These are phyloP conservation scores for Colletotrichum sp. DNA, from an alignment of 2,329 filamentous ascomycete species.

Conservation along the genomic window DNA sequence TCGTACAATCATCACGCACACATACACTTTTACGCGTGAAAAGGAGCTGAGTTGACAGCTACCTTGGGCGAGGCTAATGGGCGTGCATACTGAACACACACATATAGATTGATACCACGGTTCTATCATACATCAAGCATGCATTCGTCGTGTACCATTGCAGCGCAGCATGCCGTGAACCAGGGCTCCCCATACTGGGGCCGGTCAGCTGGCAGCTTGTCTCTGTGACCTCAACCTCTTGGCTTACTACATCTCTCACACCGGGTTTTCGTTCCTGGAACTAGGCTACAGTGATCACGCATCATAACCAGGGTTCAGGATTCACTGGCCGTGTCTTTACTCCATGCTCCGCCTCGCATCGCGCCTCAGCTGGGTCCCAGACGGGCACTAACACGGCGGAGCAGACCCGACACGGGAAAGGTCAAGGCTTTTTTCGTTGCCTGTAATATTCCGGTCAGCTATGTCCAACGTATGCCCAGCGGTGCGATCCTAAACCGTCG, in stretches of 20 bases:
- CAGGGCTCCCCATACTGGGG: neutral
- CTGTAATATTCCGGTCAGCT: neutral
- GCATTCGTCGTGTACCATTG: neutral
- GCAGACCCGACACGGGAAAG: neutral
- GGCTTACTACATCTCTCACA: neutral
- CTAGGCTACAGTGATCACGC: neutral
- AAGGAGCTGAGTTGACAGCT: neutral
- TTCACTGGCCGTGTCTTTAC: neutral
- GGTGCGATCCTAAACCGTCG: neutral
- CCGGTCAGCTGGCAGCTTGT: neutral
- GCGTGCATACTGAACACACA: neutral
- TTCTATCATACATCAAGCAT: neutral
- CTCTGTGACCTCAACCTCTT: neutral
- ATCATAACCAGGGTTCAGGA: neutral
- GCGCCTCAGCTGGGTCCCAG: neutral
- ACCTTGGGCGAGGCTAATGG: neutral
- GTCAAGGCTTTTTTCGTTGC: neutral
- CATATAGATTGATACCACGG: slow-evolving; percentile 14
- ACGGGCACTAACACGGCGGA: neutral
- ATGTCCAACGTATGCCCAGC: neutral
- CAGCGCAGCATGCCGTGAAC: neutral
- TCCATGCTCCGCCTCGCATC: neutral
- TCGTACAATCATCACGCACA: neutral
- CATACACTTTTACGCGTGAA: neutral
- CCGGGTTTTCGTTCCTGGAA: neutral